A percentile compares a stretch with the other conserved stretches of the same genome.
Conservation (phyloP, 2,329 filamentous ascomycete species). For the Alternaria hordeiaustralica region DNA sequence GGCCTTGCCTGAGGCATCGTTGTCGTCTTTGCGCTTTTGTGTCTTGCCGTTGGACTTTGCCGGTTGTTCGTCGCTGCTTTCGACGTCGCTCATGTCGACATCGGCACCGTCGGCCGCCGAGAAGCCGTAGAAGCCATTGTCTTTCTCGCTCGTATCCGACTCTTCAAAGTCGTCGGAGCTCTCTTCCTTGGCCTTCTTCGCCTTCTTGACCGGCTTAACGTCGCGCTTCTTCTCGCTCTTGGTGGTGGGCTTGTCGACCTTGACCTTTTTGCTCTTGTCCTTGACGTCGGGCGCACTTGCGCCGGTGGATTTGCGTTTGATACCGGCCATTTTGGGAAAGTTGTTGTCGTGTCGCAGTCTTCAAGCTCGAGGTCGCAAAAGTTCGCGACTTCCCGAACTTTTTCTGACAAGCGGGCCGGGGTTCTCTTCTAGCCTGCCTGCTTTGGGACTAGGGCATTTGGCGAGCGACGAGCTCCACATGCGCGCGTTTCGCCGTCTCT, state of each 20-base stretch:
- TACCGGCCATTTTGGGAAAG: slow-evolving; percentile 39
- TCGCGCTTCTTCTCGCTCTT: slow-evolving; percentile 37
- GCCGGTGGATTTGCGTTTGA: slow-evolving; percentile 42
- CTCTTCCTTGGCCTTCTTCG: slow-evolving; percentile 38
- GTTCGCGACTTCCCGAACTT: slow-evolving; percentile 31
- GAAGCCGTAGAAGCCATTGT: slow-evolving; percentile 46
- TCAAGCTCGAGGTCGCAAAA: slow-evolving; percentile 15
- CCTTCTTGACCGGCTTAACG: slow-evolving; percentile 35
- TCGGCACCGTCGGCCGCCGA: slow-evolving; percentile 38
- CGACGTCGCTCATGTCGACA: slow-evolving; percentile 29
- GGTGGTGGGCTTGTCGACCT: slow-evolving; percentile 40
- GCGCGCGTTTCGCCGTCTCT: neutral
- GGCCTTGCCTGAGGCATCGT: slow-evolving; percentile 27
- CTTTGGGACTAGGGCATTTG: neutral
- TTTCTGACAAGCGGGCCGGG: slow-evolving; percentile 30
- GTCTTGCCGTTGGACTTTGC: slow-evolving; percentile 25
- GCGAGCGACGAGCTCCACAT: neutral
- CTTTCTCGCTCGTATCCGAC: slow-evolving; percentile 45
- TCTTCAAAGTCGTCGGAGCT: slow-evolving; percentile 43
- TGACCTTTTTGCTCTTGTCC: slow-evolving; percentile 48
- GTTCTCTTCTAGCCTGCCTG: slow-evolving; percentile 7
- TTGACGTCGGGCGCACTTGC: slow-evolving; percentile 26
- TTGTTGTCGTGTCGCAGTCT: slow-evolving; percentile 10
- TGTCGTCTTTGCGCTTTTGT: slow-evolving; percentile 31
- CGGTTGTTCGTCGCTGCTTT: slow-evolving; percentile 23